phyloP scores from a whole-genome alignment of 1,284 basidiomycete genomes.

The Vanrija pseudolonga region DNA sequence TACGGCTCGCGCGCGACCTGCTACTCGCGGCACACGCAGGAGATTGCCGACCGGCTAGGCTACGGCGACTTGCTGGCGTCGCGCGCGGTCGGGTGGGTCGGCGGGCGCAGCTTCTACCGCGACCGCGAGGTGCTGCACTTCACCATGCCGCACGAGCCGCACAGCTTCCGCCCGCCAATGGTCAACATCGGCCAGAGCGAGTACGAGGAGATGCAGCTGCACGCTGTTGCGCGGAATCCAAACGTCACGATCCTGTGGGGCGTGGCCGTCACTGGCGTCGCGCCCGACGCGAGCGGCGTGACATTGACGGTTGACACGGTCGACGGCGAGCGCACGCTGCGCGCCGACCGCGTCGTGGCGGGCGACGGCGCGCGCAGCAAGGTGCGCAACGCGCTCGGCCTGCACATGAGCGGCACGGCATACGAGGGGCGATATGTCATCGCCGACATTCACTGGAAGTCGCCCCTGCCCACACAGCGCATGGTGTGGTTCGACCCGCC shows the following conservation, averaged over 20 bases:
- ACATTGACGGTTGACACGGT: conserved; percentile 12
- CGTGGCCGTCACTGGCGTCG: neutral
- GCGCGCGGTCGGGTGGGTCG: conserved; percentile 15
- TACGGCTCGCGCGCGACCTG: conserved; percentile 20
- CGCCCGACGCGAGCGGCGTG: conserved; percentile 9
- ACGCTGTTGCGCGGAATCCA: neutral
- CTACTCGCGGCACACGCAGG: conserved; percentile 18
- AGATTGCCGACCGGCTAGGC: conserved; percentile 17
- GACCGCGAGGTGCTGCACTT: conserved; percentile 16
- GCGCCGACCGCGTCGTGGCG: conserved; percentile 12
- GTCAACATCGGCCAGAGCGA: conserved; percentile 21
- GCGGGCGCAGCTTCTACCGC: conserved; percentile 15
- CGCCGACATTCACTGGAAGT: conserved; percentile 22
- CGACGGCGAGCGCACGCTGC: conserved; percentile 14
- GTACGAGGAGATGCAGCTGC: conserved; percentile 19
- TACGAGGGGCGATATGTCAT: conserved; percentile 20
- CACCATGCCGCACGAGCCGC: conserved; percentile 11
- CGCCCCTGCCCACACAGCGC: conserved; percentile 9
- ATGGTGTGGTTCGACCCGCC: conserved; percentile 20
- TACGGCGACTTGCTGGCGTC: conserved; percentile 9
- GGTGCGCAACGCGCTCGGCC: conserved; percentile 11
- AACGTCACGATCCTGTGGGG: conserved; percentile 19
- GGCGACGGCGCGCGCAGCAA: conserved; percentile 13
- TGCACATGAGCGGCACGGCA: conserved; percentile 12
- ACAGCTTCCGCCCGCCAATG: conserved; percentile 12